Base-by-base conservation (phyloP, 2,329 filamentous ascomycete genomes). In the Cladophialophora carrionii region DNA sequence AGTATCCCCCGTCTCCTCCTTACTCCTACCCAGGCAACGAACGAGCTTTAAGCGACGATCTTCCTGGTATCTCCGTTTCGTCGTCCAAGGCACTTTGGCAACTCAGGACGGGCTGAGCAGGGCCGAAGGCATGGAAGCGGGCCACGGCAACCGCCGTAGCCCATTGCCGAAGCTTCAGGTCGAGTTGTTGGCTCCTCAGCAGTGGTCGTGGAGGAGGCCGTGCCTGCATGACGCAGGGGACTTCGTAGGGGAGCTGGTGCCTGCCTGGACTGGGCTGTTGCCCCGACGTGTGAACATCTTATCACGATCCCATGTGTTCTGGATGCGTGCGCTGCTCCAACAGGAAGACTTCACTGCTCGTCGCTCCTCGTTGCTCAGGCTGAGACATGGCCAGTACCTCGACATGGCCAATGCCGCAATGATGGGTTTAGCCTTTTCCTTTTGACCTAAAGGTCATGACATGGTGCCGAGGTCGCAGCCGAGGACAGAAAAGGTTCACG, bases 151-250 rank as follows among this genome's bases (percentile, higher is more conserved):
- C 52, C 57, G 57, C 57, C 20, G 37, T 31, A 46, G 57, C 46
- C 57, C 57, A 51, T 60, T n/a, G 46, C 31, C 51, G 12, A 9
- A 26, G 22, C 57, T 26, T 54, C 12, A 37, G 57, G 46, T 53
- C 57, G 24, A 9, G 31, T 60, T 52, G 57, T 60, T 60, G 46
- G 57, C 51, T 37, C 20, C 43, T 6, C 20, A 22, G 20, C 32
- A 37, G 52, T 57, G 52, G 60, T 48, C 37, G 43, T 56, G 43
- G 53, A 51, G 20, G 60, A 51, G 24, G 60, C 60, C 52, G 53
- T 56, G 43, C 49, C 56, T 64, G 62, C 62, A 64, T 64, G 56
- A 60, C 52, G 62, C 62, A 64, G 62, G 62, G 62, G 57, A 41
- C 57, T 60, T 52, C 17, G 26, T 31, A 22, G 26, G 57, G 48